phyloP scores from a whole-genome alignment of 495 filamentous ascomycete genomes.

The Penicillium odoratum region DNA sequence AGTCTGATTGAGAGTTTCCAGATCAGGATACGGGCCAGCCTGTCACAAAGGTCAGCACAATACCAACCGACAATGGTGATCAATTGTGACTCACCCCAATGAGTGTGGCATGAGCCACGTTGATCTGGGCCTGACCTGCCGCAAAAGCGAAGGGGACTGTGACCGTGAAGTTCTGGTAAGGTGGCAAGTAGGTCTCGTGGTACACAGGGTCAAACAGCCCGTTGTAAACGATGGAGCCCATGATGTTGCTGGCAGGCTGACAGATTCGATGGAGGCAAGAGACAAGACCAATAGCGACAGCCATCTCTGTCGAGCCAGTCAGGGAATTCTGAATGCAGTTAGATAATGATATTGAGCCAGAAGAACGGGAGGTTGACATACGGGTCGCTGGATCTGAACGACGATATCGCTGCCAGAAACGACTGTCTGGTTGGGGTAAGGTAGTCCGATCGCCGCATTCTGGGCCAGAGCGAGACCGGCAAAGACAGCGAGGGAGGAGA shows the following conservation, averaged over 20 bases:
- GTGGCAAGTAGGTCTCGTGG: neutral
- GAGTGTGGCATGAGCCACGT: conserved; percentile 1
- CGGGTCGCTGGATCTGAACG: neutral
- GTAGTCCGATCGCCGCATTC: neutral
- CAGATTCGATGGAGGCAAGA: neutral
- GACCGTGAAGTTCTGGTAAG: conserved; percentile 7
- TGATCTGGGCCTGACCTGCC: neutral
- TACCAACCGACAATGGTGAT: neutral
- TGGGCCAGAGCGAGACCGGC: conserved; percentile 1
- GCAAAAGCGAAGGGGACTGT: neutral
- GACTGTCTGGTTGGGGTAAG: neutral
- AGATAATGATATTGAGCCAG: neutral
- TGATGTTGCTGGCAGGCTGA: neutral
- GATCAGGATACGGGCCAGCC: neutral
- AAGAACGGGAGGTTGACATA: neutral
- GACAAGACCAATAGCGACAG: neutral
- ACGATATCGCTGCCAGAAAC: neutral
- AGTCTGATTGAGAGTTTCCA: neutral
- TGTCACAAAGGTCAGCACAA: neutral
- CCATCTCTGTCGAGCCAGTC: neutral
- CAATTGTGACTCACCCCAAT: conserved; percentile 1
- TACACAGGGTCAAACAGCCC: neutral
- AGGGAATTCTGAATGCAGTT: neutral
- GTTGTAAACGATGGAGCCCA: conserved; percentile 3
- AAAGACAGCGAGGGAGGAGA: conserved; percentile 2